These are phyloP conservation scores for Trichoderma aggressivum DNA, from an alignment of 2,329 filamentous ascomycete genomes.

Conservation along the genomic window DNA sequence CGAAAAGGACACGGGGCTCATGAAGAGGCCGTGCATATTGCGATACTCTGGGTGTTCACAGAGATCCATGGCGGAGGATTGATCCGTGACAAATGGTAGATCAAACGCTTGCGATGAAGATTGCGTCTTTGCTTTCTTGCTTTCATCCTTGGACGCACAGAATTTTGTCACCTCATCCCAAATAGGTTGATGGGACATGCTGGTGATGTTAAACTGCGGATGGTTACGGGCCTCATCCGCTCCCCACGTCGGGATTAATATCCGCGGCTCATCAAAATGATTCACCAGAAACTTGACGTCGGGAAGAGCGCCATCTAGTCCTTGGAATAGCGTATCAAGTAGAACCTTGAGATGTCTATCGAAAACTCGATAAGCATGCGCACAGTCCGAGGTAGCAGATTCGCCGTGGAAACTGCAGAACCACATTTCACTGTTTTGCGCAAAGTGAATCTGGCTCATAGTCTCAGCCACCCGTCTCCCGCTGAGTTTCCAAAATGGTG, in stretches of 20 bases:
- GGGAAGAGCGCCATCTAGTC: conserved; percentile 29
- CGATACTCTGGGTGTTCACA: conserved; percentile 45
- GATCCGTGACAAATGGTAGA: conserved; percentile 38
- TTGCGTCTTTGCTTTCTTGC: background rate
- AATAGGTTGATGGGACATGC: conserved; percentile 28
- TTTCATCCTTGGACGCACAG: conserved; percentile 24
- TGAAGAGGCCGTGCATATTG: conserved; percentile 43
- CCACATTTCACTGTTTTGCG: conserved; percentile 36
- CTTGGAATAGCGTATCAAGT: conserved; percentile 32
- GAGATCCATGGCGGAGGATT: conserved; percentile 32
- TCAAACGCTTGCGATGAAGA: conserved; percentile 23
- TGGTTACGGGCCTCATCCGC: background rate
- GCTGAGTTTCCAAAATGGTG: conserved; percentile 40
- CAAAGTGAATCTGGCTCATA: conserved; percentile 28
- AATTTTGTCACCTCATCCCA: conserved; percentile 34
- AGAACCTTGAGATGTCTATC: conserved; percentile 33
- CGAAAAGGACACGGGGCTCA: conserved; percentile 41
- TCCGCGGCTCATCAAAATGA: conserved; percentile 46
- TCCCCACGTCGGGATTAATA: conserved; percentile 31
- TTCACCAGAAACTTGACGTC: conserved; percentile 45
- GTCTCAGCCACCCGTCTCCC: conserved; percentile 31
- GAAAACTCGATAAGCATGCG: conserved; percentile 31
- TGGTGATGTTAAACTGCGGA: conserved; percentile 22
- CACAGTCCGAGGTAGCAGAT: conserved; percentile 31
- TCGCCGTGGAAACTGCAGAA: conserved; percentile 31